A percentile compares a stretch with the other conserved stretches of the same genome.
phyloP scores from a whole-genome alignment of 306 rosid species.

The Sindora glabra region DNA sequence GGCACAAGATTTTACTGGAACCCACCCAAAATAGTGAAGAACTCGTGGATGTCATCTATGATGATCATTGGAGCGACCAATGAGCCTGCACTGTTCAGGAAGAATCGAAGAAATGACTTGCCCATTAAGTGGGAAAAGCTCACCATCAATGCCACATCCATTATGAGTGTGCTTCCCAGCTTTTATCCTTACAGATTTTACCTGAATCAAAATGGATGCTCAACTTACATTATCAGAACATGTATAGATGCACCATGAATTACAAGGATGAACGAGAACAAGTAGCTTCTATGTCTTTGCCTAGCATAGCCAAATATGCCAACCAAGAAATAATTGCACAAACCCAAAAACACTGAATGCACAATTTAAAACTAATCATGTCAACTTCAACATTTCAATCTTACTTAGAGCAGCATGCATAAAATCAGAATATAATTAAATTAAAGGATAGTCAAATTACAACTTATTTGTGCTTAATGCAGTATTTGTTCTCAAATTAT shows the following conservation, averaged over 20 bases:
- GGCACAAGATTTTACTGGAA: slow-evolving; percentile 30
- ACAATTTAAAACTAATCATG: background rate
- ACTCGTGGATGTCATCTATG: slow-evolving; percentile 39
- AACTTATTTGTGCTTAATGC: background rate
- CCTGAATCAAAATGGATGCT: slow-evolving; percentile 45
- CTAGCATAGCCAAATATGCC: slow-evolving; percentile 4
- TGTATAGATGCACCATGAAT: background rate
- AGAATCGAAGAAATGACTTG: slow-evolving; percentile 78
- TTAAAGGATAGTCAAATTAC: no score
- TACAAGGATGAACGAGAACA: slow-evolving; percentile 10
- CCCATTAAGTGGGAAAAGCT: slow-evolving; percentile 80
- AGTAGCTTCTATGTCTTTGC: background rate
- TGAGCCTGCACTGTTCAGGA: slow-evolving; percentile 98
- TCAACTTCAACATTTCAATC: background rate
- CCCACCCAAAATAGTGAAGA: slow-evolving; percentile 39
- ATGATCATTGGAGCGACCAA: slow-evolving; percentile 54
- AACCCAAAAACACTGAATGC: background rate
- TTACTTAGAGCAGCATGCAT: slow-evolving; percentile 10
- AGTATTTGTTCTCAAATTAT: background rate
- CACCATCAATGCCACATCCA: slow-evolving; percentile 98
- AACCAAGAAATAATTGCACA: background rate
- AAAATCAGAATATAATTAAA: background rate
- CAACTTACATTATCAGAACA: slow-evolving; percentile 14
- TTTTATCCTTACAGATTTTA: slow-evolving; percentile 80
- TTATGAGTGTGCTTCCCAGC: slow-evolving; percentile 79